phyloP scores from a whole-genome alignment of 352 stramenopile species.

The Elongisporangium anandrum region DNA sequence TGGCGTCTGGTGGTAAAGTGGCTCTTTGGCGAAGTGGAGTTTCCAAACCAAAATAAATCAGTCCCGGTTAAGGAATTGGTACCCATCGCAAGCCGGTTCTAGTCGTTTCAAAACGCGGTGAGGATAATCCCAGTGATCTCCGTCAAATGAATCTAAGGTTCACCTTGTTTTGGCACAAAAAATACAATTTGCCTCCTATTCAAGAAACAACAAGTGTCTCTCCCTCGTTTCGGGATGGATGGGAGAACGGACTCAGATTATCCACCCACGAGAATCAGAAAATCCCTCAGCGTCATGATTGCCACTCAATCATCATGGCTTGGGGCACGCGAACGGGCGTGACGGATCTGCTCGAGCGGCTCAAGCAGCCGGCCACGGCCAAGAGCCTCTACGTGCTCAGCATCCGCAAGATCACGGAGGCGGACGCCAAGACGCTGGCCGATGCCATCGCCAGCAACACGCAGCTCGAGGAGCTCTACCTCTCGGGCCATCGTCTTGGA shows the following conservation, averaged over 20 bases:
- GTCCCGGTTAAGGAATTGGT: background rate
- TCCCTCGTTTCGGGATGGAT: background rate
- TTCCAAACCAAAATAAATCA: slow-evolving; percentile 3
- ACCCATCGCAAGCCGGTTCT: background rate
- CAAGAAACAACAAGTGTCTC: background rate
- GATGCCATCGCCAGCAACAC: slow-evolving; percentile 48
- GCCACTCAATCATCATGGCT: slow-evolving; percentile 40
- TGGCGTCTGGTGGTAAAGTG: background rate
- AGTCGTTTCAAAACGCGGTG: background rate
- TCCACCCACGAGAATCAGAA: background rate
- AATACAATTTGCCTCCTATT: background rate
- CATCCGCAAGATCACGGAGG: slow-evolving; percentile 56
- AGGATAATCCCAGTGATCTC: background rate
- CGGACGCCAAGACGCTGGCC: slow-evolving; percentile 47
- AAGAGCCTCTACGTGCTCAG: slow-evolving; percentile 73
- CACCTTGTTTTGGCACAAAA: background rate
- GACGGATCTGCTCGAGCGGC: slow-evolving; percentile 67
- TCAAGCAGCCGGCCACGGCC: slow-evolving; percentile 51
- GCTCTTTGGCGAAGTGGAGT: background rate
- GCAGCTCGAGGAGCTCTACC: slow-evolving; percentile 68
- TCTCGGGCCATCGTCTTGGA: slow-evolving; percentile 68
- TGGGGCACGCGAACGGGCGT: slow-evolving; percentile 69
- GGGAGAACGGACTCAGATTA: background rate
- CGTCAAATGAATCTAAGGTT: background rate
- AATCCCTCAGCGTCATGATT: background rate